These are phyloP conservation scores for Fusarium sp. DNA, from an alignment of 2,329 filamentous ascomycete genomes.

Conservation along the genomic window DNA sequence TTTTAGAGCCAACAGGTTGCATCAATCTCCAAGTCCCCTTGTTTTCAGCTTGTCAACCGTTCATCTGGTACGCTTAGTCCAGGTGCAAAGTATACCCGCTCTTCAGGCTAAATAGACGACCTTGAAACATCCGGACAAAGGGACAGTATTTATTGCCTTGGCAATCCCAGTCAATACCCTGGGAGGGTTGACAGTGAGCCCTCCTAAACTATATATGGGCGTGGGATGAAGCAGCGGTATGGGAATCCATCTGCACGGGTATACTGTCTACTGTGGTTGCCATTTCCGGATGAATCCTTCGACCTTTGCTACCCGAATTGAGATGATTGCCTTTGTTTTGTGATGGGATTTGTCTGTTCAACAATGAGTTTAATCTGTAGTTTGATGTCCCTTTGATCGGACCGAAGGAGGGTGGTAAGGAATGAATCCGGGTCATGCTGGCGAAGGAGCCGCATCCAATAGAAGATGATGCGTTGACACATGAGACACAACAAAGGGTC, in stretches of 20 bases:
- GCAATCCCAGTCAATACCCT: conserved; percentile 1
- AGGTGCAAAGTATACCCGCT: conserved; percentile 9
- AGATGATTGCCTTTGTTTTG: not conserved
- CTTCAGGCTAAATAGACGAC: conserved; percentile 24
- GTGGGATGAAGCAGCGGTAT: conserved; percentile 4
- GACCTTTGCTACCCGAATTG: not conserved
- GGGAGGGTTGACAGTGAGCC: conserved; percentile 30
- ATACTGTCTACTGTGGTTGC: not conserved
- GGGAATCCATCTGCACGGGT: not conserved
- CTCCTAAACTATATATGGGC: conserved; percentile 9
- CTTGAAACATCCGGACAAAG: not conserved
- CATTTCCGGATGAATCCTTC: conserved; percentile 26
- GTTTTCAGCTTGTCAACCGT: conserved; percentile 26
- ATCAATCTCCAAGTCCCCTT: not conserved
- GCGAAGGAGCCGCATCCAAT: not conserved
- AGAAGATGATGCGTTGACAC: not conserved
- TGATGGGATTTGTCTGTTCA: not conserved
- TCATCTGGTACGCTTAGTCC: conserved; percentile 11
- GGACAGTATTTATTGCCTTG: conserved; percentile 10
- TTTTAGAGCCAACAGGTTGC: conserved; percentile 6
- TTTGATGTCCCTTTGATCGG: conserved; percentile 1
- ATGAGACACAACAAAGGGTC: not conserved
- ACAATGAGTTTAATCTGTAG: not conserved
- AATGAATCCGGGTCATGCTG: not conserved
- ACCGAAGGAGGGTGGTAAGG: not conserved